Evolutionary conservation across 2,329 filamentous ascomycete species (phyloP).

Genomic region (Trichophyton mentagrophytes): DNA sequence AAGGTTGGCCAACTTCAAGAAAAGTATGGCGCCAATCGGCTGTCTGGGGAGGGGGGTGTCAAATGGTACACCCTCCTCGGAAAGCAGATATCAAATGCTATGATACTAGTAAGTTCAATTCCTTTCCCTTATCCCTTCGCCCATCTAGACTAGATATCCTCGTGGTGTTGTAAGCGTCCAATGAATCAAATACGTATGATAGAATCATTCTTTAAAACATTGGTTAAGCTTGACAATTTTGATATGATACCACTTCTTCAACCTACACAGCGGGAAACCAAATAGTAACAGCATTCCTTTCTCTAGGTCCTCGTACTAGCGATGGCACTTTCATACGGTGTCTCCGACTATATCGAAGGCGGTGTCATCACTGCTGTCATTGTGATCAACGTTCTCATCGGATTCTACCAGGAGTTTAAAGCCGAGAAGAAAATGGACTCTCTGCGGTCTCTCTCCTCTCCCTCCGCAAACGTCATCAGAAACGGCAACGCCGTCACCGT

Average conservation of each 20-base stretch:
- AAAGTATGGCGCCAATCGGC: constrained; percentile 40
- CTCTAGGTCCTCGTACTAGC: constrained; percentile 58
- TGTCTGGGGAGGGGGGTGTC: constrained; percentile 35
- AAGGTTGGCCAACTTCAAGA: constrained; percentile 34
- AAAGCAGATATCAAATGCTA: constrained; percentile 43
- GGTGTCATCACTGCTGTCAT: constrained; percentile 49
- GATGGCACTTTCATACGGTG: constrained; percentile 50
- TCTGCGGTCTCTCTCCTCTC: constrained; percentile 43
- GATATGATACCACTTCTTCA: neutral
- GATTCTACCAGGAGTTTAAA: constrained; percentile 48
- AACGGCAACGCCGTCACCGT: constrained; percentile 42
- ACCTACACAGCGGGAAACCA: neutral
- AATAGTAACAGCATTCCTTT: constrained; percentile 10
- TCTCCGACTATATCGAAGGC: constrained; percentile 46
- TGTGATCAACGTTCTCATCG: constrained; percentile 44
- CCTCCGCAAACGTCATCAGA: constrained; percentile 44
- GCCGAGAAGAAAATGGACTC: constrained; percentile 50
- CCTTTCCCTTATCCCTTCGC: neutral
- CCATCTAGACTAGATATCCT: neutral
- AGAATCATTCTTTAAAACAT: neutral
- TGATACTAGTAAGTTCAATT: constrained; percentile 36
- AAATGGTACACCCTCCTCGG: constrained; percentile 39
- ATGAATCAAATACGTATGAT: neutral
- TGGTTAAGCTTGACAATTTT: neutral
- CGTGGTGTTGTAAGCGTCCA: neutral